phyloP scores from a whole-genome alignment of 495 filamentous ascomycete genomes.

The Tuber indicum region DNA sequence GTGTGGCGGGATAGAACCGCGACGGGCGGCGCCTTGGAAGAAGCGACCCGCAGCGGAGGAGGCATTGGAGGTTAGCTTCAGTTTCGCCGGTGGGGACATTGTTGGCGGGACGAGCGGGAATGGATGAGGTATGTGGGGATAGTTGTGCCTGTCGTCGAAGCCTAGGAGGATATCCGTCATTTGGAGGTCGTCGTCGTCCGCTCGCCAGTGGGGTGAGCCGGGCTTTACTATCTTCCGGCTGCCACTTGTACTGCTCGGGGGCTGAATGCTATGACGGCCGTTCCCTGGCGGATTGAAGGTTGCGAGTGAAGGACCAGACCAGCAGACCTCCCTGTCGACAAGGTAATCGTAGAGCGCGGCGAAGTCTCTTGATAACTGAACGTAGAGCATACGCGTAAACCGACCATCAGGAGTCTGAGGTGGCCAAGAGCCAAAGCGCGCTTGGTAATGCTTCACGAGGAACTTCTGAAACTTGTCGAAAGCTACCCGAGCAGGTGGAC shows the following conservation, averaged over 20 bases:
- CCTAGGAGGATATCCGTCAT: slow-evolving; percentile 62
- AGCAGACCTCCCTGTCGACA: slow-evolving; percentile 61
- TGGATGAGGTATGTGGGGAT: slow-evolving; percentile 62
- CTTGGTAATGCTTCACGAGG: slow-evolving; percentile 51
- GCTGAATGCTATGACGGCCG: slow-evolving; percentile 32
- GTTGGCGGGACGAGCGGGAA: slow-evolving; percentile 58
- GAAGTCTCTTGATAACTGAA: slow-evolving; percentile 59
- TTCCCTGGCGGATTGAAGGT: slow-evolving; percentile 48
- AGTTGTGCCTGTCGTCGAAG: slow-evolving; percentile 59
- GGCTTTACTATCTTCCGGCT: slow-evolving; percentile 56
- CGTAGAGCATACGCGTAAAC: slow-evolving; percentile 55
- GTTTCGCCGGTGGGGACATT: slow-evolving; percentile 43
- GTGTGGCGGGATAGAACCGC: slow-evolving; percentile 17
- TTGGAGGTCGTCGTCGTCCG: slow-evolving; percentile 56
- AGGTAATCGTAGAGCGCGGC: slow-evolving; percentile 65
- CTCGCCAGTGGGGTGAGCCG: slow-evolving; percentile 50
- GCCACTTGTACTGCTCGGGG: slow-evolving; percentile 7
- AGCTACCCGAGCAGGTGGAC: slow-evolving; percentile 46
- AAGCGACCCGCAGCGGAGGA: slow-evolving; percentile 40
- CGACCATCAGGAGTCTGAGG: slow-evolving; percentile 49
- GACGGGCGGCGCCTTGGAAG: slow-evolving; percentile 30
- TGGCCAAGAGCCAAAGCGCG: slow-evolving; percentile 54
- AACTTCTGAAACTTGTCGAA: slow-evolving; percentile 55
- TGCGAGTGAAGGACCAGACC: slow-evolving; percentile 45
- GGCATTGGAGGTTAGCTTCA: slow-evolving; percentile 36